Conservation (phyloP, 768 basidiomycete genomes). For the Chlorophyllum brunneum region DNA sequence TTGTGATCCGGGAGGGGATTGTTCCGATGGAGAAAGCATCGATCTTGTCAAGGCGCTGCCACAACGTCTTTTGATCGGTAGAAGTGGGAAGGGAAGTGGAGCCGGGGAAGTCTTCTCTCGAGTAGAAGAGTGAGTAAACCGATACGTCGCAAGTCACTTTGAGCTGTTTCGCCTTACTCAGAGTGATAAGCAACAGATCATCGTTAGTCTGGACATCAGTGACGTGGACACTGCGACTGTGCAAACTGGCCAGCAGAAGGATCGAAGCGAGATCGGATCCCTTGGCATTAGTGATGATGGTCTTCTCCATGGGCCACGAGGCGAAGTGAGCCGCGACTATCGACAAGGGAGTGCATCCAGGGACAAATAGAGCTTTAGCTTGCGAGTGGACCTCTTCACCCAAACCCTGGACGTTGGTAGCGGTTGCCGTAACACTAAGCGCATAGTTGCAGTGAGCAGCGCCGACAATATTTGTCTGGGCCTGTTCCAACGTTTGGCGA, state of each 20-base stretch:
- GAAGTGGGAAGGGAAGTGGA: slow-evolving; percentile 62
- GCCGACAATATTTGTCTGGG: slow-evolving; percentile 58
- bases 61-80: slow-evolving; percentile 78
- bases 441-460: slow-evolving; percentile 86
- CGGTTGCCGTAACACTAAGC: slow-evolving; percentile 72
- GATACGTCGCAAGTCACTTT: slow-evolving; percentile 97
- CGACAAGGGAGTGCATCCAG: slow-evolving; percentile 63
- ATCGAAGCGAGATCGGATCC: slow-evolving; percentile 91
- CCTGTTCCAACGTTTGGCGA: slow-evolving; percentile 60
- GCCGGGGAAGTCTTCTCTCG: slow-evolving; percentile 65
- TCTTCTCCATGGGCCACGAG: slow-evolving; percentile 86
- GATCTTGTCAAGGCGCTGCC: slow-evolving; percentile 79
- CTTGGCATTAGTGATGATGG: slow-evolving; percentile 92
- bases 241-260: slow-evolving; percentile 88
- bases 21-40: slow-evolving; percentile 90
- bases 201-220: slow-evolving; percentile 85
- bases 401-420: slow-evolving; percentile 56
- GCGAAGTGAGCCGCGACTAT: slow-evolving; percentile 84
- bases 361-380: slow-evolving; percentile 83
- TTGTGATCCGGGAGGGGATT: slow-evolving; percentile 74
- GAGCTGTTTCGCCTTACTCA: slow-evolving; percentile 92
- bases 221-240: slow-evolving; percentile 85
- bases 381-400: slow-evolving; percentile 78
- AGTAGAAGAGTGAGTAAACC: slow-evolving; percentile 88
- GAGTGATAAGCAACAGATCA: slow-evolving; percentile 84